Evolutionary conservation across 768 basidiomycete genomes (phyloP).

Genomic region (Rhizopogon vinicolor): DNA sequence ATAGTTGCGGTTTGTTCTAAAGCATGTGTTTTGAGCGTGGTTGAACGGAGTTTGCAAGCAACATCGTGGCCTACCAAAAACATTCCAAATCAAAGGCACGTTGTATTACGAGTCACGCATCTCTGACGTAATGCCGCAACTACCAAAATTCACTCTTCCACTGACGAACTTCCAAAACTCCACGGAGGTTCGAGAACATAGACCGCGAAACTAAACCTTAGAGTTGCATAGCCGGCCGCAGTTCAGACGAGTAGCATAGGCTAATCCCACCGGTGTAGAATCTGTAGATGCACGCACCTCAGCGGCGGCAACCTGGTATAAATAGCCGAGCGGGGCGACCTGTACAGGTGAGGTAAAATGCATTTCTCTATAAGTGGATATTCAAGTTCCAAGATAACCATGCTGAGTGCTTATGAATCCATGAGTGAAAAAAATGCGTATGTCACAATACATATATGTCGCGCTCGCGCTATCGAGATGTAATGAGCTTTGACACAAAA

Average conservation of each 20-base stretch:
- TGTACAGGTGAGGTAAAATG: neutral
- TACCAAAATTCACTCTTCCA: neutral
- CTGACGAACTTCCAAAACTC: neutral
- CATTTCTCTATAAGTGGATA: neutral
- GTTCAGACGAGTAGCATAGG: neutral
- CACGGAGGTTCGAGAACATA: neutral
- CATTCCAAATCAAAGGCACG: neutral
- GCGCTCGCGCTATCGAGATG: neutral
- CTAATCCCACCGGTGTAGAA: neutral
- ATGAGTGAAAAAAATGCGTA: neutral
- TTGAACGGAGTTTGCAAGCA: constrained; percentile 1
- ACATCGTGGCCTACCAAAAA: constrained; percentile 1
- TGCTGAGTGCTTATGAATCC: neutral
- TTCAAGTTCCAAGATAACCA: neutral
- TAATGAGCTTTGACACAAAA: neutral
- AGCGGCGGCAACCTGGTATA: neutral
- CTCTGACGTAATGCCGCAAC: neutral
- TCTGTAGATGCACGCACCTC: neutral
- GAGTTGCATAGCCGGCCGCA: neutral
- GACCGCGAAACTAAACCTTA: neutral
- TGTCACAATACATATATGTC: neutral
- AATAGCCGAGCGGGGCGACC: neutral
- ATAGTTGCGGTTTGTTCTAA: constrained; percentile 10
- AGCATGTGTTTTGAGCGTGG: constrained; percentile 25
- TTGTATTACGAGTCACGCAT: neutral